These are phyloP conservation scores for Hypoxylon sp. DNA, from an alignment of 2,329 filamentous ascomycete species.

Conservation along the genomic window DNA sequence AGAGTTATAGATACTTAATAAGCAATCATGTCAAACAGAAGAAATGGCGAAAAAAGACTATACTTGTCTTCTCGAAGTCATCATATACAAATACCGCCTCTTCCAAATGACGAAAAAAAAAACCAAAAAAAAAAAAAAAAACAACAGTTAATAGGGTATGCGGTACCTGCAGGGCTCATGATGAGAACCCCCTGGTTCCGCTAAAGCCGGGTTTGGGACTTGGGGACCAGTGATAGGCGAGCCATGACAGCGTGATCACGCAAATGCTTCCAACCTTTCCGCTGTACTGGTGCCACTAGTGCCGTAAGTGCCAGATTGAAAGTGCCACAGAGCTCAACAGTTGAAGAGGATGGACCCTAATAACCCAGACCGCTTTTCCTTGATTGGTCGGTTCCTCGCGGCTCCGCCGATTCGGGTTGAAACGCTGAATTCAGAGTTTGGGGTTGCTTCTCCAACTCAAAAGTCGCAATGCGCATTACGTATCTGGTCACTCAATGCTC, in stretches of 20 bases:
- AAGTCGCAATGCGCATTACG: background rate
- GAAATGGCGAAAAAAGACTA: conserved; percentile 5
- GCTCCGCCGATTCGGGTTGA: conserved; percentile 35
- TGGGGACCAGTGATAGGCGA: conserved; percentile 16
- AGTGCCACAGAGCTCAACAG: conserved; percentile 46
- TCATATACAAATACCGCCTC: conserved; percentile 28
- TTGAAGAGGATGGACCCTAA: conserved; percentile 39
- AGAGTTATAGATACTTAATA: conserved; percentile 1
- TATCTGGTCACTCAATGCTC: conserved; percentile 4
- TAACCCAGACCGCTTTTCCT: conserved; percentile 16
- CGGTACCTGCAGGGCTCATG: conserved; percentile 15
- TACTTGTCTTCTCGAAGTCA: conserved; percentile 18
- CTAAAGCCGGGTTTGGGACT: conserved; percentile 22
- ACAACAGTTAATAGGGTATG: conserved; percentile 12
- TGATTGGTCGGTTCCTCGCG: conserved; percentile 38
- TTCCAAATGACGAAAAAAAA: conserved; percentile 17
- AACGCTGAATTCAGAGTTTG: conserved; percentile 20
- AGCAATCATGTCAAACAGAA: conserved; percentile 11
- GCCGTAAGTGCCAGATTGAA: background rate
- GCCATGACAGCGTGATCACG: conserved; percentile 19
- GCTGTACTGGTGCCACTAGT: conserved; percentile 24
- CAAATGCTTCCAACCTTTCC: conserved; percentile 23
- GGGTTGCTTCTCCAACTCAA: conserved; percentile 11
- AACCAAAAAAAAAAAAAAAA: conserved; percentile 7
- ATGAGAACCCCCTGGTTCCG: conserved; percentile 3